Conservation (phyloP, 768 basidiomycete species). For the Candolleomyces efflorescens region DNA sequence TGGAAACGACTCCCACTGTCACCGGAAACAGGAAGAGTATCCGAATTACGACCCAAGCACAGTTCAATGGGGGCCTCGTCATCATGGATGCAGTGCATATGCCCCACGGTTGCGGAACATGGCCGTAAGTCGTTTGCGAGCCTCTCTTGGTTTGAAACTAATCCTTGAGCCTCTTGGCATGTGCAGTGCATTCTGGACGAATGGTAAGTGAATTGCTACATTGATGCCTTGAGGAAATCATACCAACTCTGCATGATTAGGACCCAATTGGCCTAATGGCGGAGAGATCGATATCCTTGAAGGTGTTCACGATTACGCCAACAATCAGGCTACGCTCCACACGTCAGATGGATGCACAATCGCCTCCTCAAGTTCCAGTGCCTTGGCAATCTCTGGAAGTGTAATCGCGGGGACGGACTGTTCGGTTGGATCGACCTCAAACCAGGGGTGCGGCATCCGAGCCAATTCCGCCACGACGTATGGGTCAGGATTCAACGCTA, state of each 20-base stretch:
- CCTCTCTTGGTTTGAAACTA: neutral
- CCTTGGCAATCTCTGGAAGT: conserved; percentile 55
- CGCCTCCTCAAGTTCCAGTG: conserved; percentile 38
- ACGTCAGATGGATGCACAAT: conserved; percentile 69
- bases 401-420: conserved; percentile 73
- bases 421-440: conserved; percentile 61
- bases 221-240: neutral
- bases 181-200: conserved; percentile 44
- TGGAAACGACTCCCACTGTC: conserved; percentile 79
- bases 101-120: conserved; percentile 86
- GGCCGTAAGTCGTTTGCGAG: conserved; percentile 50
- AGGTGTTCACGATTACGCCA: conserved; percentile 76
- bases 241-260: conserved; percentile 34
- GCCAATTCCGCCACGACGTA: conserved; percentile 59
- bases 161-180: neutral
- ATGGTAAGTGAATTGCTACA: conserved; percentile 26
- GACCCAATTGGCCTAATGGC: conserved; percentile 57
- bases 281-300: conserved; percentile 87
- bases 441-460: conserved; percentile 81
- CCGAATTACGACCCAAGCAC: conserved; percentile 63
- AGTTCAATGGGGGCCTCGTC: conserved; percentile 65
- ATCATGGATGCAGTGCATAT: conserved; percentile 85
- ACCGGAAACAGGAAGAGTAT: conserved; percentile 68
- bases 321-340: conserved; percentile 81
- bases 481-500: conserved; percentile 83